Evolutionary conservation across 2,329 filamentous ascomycete species (phyloP), one percentile per base, ranked within the genome.

Genomic region (Graphiopsis chlorocephala): DNA sequence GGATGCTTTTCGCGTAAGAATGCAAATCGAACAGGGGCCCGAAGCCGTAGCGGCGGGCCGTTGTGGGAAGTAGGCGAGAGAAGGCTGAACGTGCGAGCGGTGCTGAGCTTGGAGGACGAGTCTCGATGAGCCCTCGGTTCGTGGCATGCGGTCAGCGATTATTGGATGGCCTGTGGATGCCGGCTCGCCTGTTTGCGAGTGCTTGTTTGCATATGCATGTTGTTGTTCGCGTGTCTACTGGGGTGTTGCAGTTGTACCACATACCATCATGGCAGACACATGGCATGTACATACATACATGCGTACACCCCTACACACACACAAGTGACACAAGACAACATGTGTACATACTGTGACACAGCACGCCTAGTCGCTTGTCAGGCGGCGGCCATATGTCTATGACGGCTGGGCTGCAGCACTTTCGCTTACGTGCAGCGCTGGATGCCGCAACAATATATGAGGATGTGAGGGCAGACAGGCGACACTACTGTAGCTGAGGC

Each of bases 401-500:
- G 52, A 55, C 52, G 52, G 7, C 52, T 31, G 53, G 53, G 35
- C 55, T 33, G 55, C 55, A 23, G 55, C 55, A 42, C 14, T 20
- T 26, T 58, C 55, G 55, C 55, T 58, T 58, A 58, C 35, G 55
- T 58, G 55, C 55, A 58, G 55, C 55, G 31, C 17, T 35, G 33
- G 17, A 26, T 58, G 55, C 55, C 55, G 55, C 25, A 23, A n/a
- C 23, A 48, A 38, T 38, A 17, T 20, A 20, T n/a, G 35, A 45
- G 12, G 14, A 38, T 25, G 53, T 11, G 31, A 35, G 28, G 53
- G 53, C 6, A n/a, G 20, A 25, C 20, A 4, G 31, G 50, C 26
- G 5, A 7, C 29, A 56, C 53, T 38, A 56, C 53, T 38, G 29
- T 56, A 23, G 53, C 31, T 26, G 53, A 33, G 25, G 26, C 50